Conservation (phyloP, 192 early-diverging fungal genomes). For the Coemansia sp. region DNA sequence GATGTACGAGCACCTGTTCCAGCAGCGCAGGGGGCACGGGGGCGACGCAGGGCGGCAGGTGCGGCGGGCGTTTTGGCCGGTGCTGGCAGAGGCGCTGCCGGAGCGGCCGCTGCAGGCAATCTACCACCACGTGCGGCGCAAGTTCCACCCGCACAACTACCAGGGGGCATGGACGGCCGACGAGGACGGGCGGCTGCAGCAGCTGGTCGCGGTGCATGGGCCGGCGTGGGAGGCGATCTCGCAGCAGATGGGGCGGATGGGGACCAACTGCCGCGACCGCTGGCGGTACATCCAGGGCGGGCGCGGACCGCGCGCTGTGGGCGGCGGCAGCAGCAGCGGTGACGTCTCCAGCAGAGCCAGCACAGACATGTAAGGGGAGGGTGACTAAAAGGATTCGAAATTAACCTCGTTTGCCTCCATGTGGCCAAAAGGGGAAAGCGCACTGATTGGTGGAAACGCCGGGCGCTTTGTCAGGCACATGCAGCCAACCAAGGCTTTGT, state of each 20-base stretch:
- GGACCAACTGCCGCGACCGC: conserved; percentile 51
- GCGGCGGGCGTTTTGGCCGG: conserved; percentile 43
- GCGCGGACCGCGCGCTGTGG: neutral
- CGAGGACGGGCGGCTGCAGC: conserved; percentile 34
- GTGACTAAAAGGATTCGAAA: too few relatives aligned
- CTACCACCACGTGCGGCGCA: conserved; percentile 48
- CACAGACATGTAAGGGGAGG: neutral
- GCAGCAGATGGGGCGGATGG: conserved; percentile 40
- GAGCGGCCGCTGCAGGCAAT: conserved; percentile 45
- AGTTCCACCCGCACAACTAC: conserved; percentile 49
- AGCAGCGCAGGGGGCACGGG: conserved; percentile 11
- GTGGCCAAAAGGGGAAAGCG: too few relatives aligned
- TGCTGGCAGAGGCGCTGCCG: conserved; percentile 42
- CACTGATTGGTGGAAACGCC: too few relatives aligned
- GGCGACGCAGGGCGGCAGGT: conserved; percentile 19
- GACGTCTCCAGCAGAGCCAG: neutral
- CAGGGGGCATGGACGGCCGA: conserved; percentile 41
- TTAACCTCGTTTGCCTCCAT: too few relatives aligned
- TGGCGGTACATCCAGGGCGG: conserved; percentile 46
- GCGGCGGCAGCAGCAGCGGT: neutral
- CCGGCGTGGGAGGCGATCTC: conserved; percentile 48
- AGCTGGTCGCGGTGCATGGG: conserved; percentile 42
- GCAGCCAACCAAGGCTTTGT: neutral
- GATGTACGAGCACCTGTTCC: conserved; percentile 43
- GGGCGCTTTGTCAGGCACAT: too few relatives aligned